phyloP scores from a whole-genome alignment of 2,329 filamentous ascomycete genomes.

The Aspergillus oerlinghausenensis region DNA sequence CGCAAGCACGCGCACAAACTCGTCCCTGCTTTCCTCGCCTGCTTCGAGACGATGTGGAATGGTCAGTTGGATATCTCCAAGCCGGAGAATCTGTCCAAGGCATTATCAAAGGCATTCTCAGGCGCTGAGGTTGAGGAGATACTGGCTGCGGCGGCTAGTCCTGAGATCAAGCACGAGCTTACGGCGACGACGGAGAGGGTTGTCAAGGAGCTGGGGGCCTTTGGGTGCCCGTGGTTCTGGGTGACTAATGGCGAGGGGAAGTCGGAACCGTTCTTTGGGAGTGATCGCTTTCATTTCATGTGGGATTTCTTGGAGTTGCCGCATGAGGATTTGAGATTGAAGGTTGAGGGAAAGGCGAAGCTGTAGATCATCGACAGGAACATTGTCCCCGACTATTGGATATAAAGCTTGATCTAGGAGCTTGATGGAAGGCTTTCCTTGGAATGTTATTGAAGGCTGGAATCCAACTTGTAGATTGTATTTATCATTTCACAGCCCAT shows the following conservation, averaged over 20 bases:
- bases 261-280: conserved; percentile 70
- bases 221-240: conserved; percentile 73
- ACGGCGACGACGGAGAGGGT: conserved; percentile 57
- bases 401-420: not conserved
- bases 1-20: conserved; percentile 50
- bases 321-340: conserved; percentile 27
- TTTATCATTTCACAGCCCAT: not conserved
- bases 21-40: conserved; percentile 49
- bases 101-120: conserved; percentile 30
- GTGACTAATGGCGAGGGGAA: conserved; percentile 51
- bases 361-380: conserved; percentile 2
- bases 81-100: conserved; percentile 46
- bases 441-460: not conserved
- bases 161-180: conserved; percentile 52
- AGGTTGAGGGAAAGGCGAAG: not conserved
- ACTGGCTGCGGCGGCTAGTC: conserved; percentile 47
- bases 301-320: conserved; percentile 60
- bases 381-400: not conserved
- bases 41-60: conserved; percentile 62
- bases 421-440: not conserved
- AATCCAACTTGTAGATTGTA: not conserved
- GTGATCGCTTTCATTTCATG: conserved; percentile 62
- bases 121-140: conserved; percentile 52
- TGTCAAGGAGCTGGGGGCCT: conserved; percentile 60
- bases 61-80: conserved; percentile 56